phyloP scores from a whole-genome alignment of 768 basidiomycete species.

The Naganishia randhawae region DNA sequence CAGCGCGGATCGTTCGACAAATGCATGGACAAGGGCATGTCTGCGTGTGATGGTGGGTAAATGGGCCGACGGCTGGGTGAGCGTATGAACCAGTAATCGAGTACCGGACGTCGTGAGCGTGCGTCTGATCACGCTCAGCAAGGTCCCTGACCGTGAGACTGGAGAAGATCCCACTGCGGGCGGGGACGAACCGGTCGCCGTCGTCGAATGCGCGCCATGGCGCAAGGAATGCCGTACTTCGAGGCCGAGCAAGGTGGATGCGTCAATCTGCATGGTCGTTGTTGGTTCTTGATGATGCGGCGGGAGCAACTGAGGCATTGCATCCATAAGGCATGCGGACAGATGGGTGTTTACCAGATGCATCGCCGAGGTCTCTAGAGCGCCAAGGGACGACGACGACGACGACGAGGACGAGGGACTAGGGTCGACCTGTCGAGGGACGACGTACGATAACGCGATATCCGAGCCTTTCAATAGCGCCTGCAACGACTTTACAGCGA shows the following conservation, averaged over 20 bases:
- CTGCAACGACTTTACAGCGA: not conserved
- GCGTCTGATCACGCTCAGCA: slow-evolving; percentile 44
- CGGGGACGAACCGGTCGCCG: not conserved
- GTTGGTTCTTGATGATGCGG: slow-evolving; percentile 36
- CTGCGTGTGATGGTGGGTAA: slow-evolving; percentile 37
- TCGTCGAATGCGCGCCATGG: slow-evolving; percentile 28
- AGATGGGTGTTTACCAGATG: slow-evolving; percentile 41
- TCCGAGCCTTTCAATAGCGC: not conserved
- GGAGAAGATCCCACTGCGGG: slow-evolving; percentile 30
- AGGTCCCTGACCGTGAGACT: slow-evolving; percentile 40
- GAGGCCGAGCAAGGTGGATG: slow-evolving; percentile 46
- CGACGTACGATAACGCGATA: slow-evolving; percentile 33
- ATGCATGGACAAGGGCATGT: slow-evolving; percentile 42
- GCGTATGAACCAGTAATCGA: slow-evolving; percentile 42
- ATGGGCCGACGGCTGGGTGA: slow-evolving; percentile 43
- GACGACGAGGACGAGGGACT: too few relatives aligned
- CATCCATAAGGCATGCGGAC: slow-evolving; percentile 43
- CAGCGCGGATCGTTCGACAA: slow-evolving; percentile 38
- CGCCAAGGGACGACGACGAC: slow-evolving; percentile 24
- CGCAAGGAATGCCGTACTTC: slow-evolving; percentile 48
- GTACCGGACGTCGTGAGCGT: slow-evolving; percentile 45
- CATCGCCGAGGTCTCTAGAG: slow-evolving; percentile 37
- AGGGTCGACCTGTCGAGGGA: slow-evolving; percentile 8
- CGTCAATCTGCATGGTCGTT: slow-evolving; percentile 47
- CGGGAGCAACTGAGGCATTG: slow-evolving; percentile 37